Evolutionary conservation across 2,329 filamentous ascomycete species (phyloP), one percentile per base, ranked within the genome.

Genomic region (Colletotrichum sp.): DNA sequence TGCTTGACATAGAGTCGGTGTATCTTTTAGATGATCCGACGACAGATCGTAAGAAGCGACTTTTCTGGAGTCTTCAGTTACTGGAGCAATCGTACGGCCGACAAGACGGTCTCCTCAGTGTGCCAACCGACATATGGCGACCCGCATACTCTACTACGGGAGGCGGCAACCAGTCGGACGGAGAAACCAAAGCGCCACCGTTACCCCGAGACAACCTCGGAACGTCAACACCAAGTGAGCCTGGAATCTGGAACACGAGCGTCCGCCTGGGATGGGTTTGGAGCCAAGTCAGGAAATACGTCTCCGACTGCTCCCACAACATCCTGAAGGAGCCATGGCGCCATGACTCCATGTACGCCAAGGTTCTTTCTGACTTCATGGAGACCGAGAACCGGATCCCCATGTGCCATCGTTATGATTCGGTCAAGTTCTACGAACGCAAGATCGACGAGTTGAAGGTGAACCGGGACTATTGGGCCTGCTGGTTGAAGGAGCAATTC

Each of bases 401-500:
- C 7, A 86, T 87, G 75, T 88, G 86, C 69, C 87, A 89, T 76
- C 84, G 87, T 13, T 89, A 89, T 73, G 87, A 89, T 78, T 85
- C 85, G 1, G 87, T 87, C 74, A 87, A 87, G 66, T 89, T 89
- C 58, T 88, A 87, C 59, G 84, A 88, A 71, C 86, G 87, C 43
- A 84, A 84, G 34, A 78, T 84, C 0, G 84, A 87, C 5, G 87
- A 89, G 62, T 68, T 89, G 13, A 82, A 82, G 70, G 74, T 81
- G 13, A 85, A 87, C 66, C 82, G 84, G 4, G 84, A 85, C 67
- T 89, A 89, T 77, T 89, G 87, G 86, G 83, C 83, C 0, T 85
- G 87, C 0, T 89, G 87, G 87, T 77, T 89, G 21, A 88, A 87
- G 76, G 82, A 88, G 65, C 87, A 89, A 75, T 88, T 89, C 76